A percentile compares a stretch with the other conserved stretches of the same genome.
Evolutionary conservation across 1,284 basidiomycete species (phyloP).

Genomic region (Peniophora sp.): DNA sequence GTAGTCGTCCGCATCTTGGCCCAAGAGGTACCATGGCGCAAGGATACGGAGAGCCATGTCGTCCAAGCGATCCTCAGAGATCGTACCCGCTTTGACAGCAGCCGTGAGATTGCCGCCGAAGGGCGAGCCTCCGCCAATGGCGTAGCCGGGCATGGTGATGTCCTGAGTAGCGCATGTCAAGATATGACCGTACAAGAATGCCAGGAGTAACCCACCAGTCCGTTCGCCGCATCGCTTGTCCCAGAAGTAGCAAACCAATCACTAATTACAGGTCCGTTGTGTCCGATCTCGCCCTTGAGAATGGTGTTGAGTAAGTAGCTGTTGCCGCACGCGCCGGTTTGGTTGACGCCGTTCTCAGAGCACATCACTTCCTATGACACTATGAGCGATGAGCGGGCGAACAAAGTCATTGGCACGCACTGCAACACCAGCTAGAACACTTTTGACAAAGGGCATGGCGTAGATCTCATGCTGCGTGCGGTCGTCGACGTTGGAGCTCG

Average conservation of each 20-base stretch:
- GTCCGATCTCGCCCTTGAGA: slow-evolving; percentile 74
- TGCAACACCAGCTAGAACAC: slow-evolving; percentile 70
- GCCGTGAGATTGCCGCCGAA: slow-evolving; percentile 59
- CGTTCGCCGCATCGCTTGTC: slow-evolving; percentile 45
- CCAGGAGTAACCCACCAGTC: slow-evolving; percentile 58
- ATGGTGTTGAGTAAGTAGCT: slow-evolving; percentile 68
- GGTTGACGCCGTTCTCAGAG: slow-evolving; percentile 66
- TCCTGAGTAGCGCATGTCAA: slow-evolving; percentile 23
- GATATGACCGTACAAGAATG: too few relatives aligned
- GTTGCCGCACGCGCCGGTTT: slow-evolving; percentile 76
- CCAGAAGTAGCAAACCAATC: slow-evolving; percentile 62
- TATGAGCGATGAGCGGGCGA: too few relatives aligned
- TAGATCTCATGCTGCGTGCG: slow-evolving; percentile 72
- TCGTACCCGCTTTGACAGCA: slow-evolving; percentile 63
- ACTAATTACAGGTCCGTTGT: slow-evolving; percentile 68
- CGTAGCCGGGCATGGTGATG: slow-evolving; percentile 74
- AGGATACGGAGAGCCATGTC: slow-evolving; percentile 66
- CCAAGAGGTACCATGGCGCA: slow-evolving; percentile 51
- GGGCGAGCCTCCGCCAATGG: slow-evolving; percentile 46
- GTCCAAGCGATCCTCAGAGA: slow-evolving; percentile 55
- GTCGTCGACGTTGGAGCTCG: slow-evolving; percentile 68
- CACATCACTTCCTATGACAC: slow-evolving; percentile 52
- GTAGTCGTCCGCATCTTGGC: slow-evolving; percentile 56
- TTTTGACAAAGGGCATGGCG: slow-evolving; percentile 63
- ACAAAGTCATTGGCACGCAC: slow-evolving; percentile 16